These are phyloP conservation scores for Madurella mycetomatis DNA, from an alignment of 2,329 filamentous ascomycete species.

Conservation along the genomic window DNA sequence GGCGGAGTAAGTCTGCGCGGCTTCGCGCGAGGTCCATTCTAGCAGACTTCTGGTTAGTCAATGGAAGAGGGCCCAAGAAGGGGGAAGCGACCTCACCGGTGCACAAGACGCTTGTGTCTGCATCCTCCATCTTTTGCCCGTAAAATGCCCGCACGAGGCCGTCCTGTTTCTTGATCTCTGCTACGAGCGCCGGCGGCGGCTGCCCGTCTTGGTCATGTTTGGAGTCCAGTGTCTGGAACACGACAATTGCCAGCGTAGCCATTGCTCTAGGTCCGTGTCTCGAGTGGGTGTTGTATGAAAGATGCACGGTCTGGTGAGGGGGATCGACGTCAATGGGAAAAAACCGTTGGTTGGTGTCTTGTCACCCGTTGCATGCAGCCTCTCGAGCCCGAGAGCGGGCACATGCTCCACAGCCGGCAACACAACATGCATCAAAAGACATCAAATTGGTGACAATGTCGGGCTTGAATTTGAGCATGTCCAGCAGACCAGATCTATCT, in stretches of 20 bases:
- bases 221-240: slow-evolving; percentile 11
- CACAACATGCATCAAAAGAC: background rate
- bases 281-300: background rate
- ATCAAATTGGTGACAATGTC: slow-evolving; percentile 15
- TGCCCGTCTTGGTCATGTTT: background rate
- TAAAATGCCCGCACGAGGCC: slow-evolving; percentile 13
- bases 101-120: slow-evolving; percentile 9
- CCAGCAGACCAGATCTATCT: slow-evolving; percentile 24
- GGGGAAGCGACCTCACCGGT: slow-evolving; percentile 6
- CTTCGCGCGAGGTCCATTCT: slow-evolving; percentile 15
- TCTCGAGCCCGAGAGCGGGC: too few species aligned
- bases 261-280: background rate
- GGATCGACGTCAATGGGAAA: too few species aligned
- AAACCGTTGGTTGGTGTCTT: background rate
- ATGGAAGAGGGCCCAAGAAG: too few species aligned
- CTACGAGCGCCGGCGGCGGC: background rate
- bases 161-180: slow-evolving; percentile 11
- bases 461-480: slow-evolving; percentile 35
- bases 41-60: too few species aligned
- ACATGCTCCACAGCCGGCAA: background rate
- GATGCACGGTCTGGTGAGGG: background rate
- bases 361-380: too few species aligned
- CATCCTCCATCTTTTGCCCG: slow-evolving; percentile 18
- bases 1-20: background rate
- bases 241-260: slow-evolving; percentile 1